Percentiles rank a stretch among this genome's conserved stretches.
phyloP scores from a whole-genome alignment of 2,329 filamentous ascomycete species.

The Fusarium neocosmosporiellum region DNA sequence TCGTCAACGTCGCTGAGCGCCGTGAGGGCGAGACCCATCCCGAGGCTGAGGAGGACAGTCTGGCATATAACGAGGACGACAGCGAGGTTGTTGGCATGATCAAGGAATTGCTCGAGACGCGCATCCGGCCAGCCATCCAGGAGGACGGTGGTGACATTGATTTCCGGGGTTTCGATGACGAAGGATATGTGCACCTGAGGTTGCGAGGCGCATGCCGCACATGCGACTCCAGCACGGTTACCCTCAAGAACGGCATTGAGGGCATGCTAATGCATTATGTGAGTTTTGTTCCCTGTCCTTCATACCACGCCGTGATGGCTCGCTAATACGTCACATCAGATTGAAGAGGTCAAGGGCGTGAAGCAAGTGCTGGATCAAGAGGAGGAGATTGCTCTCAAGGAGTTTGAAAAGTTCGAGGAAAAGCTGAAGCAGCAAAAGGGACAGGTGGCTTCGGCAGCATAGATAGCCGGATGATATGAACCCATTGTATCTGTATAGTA shows the following conservation, averaged over 20 bases:
- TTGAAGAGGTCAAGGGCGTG: slow-evolving; percentile 95
- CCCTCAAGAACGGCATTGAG: slow-evolving; percentile 97
- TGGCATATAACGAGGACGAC: slow-evolving; percentile 90
- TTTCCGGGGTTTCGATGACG: slow-evolving; percentile 86
- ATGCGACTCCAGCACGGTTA: slow-evolving; percentile 96
- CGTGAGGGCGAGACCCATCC: slow-evolving; percentile 61
- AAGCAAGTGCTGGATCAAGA: slow-evolving; percentile 91
- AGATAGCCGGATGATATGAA: neutral
- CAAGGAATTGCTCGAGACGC: slow-evolving; percentile 94
- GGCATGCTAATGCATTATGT: slow-evolving; percentile 98
- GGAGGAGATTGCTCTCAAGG: slow-evolving; percentile 85
- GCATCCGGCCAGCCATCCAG: slow-evolving; percentile 94
- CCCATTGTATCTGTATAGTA: slow-evolving; percentile 37
- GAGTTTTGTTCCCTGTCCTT: slow-evolving; percentile 53
- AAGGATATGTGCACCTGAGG: slow-evolving; percentile 85
- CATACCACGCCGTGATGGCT: neutral
- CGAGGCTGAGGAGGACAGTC: slow-evolving; percentile 69
- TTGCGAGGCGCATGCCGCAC: slow-evolving; percentile 92
- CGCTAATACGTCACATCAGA: slow-evolving; percentile 64
- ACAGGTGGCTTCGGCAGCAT: slow-evolving; percentile 24
- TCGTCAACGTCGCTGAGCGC: slow-evolving; percentile 78
- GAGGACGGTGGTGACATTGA: slow-evolving; percentile 99
- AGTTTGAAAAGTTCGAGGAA: slow-evolving; percentile 96
- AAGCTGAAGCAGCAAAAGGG: slow-evolving; percentile 71
- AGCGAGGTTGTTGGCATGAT: slow-evolving; percentile 98